Percentiles rank a stretch among this genome's conserved stretches.
Conservation (phyloP, 2,329 filamentous ascomycete species). For the Fusarium sp. region DNA sequence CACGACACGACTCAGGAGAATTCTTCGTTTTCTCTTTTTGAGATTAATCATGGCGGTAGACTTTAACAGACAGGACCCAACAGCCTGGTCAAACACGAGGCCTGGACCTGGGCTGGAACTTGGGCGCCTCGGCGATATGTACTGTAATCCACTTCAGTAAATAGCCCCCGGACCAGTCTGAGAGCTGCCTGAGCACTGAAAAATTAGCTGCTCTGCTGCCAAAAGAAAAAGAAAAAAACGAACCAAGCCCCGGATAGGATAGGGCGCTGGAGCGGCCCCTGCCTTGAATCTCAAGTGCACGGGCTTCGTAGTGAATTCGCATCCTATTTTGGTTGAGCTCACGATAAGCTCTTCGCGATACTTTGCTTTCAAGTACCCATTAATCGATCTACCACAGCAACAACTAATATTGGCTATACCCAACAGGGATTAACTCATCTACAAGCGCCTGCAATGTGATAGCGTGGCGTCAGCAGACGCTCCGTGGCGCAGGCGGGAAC, state of each 20-base stretch:
- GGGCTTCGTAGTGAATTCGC: constrained; percentile 13
- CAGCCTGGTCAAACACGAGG: constrained; percentile 10
- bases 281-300: constrained; percentile 36
- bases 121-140: constrained; percentile 7
- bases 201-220: constrained; percentile 7
- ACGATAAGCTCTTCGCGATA: constrained; percentile 12
- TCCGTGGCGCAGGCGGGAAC: constrained; percentile 36
- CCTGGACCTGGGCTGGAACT: constrained; percentile 17
- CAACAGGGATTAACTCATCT: constrained; percentile 30
- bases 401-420: constrained; percentile 21
- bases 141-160: constrained; percentile 9
- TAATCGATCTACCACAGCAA: constrained; percentile 17
- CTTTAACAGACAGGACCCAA: constrained; percentile 11
- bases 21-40: neutral
- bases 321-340: constrained; percentile 9
- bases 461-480: constrained; percentile 34
- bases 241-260: constrained; percentile 30
- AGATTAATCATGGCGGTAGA: constrained; percentile 24
- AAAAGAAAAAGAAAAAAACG: constrained; percentile 30
- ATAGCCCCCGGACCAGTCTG: neutral
- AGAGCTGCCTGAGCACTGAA: neutral
- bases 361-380: constrained; percentile 30
- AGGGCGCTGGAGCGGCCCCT: constrained; percentile 39
- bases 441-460: constrained; percentile 38
- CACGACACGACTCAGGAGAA: constrained; percentile 5